Base-by-base conservation (phyloP, 192 early-diverging fungal species). In the Rhizophagus prolifer region DNA sequence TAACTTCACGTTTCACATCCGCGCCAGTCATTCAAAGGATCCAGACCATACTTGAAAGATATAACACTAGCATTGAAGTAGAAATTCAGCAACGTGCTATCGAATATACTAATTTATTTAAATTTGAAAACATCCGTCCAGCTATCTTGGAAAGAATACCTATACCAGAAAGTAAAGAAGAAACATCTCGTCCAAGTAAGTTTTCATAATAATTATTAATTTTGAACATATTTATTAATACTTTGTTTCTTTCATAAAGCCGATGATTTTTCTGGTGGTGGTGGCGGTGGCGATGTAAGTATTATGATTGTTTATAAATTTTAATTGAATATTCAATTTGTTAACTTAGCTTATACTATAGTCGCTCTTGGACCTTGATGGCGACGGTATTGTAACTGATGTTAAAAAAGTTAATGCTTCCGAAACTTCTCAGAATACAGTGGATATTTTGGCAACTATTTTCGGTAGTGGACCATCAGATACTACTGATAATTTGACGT, bases 11-110 rank as follows among this genome's bases (percentile, higher is more conserved):
- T 58, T 96, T 99, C 77, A 85, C 78, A 9, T 82, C 88, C 1
- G 58, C 77, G 2, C 66, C 76, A 3, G 88, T 84, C 2, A 79
- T 83, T 31, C 75, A 82, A 36, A 74, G 79, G 70, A 90, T 95
- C 67, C 89, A 88, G 70, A 74, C 81, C 12, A 72, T 93, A 19
- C 80, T 98, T 61, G 79, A 80, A 16, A 79, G 86, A 68, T 91
- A 92, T 76, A 85, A 83, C 44, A 86, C 85, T 9, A 92, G 93
- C 68, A 90, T 93, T 70, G 92, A 96, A 77, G 89, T 95, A 1
- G 98, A 99, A 83, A 91, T 96, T 65, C 98, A 99, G 81, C 91
- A 95, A 79, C 93, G 98, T 50, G 95, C 96, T 7, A 93, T 95
- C 9, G 98, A 99, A 84, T 98, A 91, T 79, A 86, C 83, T 14